phyloP scores from a whole-genome alignment of 2,329 filamentous ascomycete genomes.

The Phialophora tarda region DNA sequence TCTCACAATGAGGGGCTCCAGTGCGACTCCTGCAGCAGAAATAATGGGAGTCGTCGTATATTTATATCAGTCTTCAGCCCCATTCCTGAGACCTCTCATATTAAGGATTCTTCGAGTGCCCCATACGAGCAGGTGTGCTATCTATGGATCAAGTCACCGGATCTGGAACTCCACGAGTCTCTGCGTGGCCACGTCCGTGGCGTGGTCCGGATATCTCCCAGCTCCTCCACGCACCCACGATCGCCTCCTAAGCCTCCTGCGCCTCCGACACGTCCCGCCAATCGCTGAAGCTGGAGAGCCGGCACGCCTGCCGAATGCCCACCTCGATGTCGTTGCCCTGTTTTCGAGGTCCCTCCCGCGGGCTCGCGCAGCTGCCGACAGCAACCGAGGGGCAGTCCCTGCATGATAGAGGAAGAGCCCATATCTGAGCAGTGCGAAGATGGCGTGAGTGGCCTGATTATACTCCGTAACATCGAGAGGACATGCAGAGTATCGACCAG shows the following conservation, averaged over 20 bases:
- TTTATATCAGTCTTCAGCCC: conserved; percentile 9
- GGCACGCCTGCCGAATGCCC: conserved; percentile 3
- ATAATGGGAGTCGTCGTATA: not conserved
- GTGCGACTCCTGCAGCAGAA: conserved; percentile 5
- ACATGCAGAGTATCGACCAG: conserved; percentile 2
- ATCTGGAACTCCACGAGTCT: not conserved
- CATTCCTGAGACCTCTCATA: conserved; percentile 15
- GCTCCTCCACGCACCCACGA: not conserved
- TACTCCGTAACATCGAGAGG: not conserved
- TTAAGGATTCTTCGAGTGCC: not conserved
- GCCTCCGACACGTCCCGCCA: conserved; percentile 18
- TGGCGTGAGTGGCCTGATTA: conserved; percentile 8
- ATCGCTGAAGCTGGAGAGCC: conserved; percentile 1
- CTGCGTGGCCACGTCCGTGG: conserved; percentile 4
- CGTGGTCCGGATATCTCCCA: conserved; percentile 30
- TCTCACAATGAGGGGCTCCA: conserved; percentile 10
- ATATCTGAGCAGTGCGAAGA: not conserved
- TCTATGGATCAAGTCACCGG: not conserved
- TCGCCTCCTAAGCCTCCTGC: conserved; percentile 1
- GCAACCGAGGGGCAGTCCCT: conserved; percentile 6
- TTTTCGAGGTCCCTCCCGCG: not conserved
- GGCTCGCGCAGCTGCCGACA: not conserved
- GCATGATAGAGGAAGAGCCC: not conserved
- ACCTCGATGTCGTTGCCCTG: not conserved
- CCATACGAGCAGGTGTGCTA: not conserved